Evolutionary conservation across 2,329 filamentous ascomycete species (phyloP).

Genomic region (Trichocomaceae sp.): DNA sequence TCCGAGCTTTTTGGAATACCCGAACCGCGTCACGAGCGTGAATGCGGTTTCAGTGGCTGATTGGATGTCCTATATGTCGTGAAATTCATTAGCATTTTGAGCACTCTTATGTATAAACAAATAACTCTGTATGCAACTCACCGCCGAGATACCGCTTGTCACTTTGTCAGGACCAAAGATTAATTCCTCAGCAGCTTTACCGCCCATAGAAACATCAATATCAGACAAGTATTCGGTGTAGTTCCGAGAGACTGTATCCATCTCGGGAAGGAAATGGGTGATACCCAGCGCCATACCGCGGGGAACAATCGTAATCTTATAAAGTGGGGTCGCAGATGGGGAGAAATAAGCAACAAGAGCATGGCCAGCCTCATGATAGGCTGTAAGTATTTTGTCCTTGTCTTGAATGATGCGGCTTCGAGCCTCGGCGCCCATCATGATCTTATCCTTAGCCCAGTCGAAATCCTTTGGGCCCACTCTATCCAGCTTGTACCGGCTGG

Average conservation of each 20-base stretch:
- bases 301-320: conserved; percentile 96
- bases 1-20: conserved; percentile 82
- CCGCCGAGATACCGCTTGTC: conserved; percentile 75
- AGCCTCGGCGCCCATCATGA: conserved; percentile 92
- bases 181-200: conserved; percentile 83
- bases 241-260: conserved; percentile 87
- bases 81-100: not conserved
- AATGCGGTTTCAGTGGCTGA: conserved; percentile 76
- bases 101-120: not conserved
- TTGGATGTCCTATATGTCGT: conserved; percentile 62
- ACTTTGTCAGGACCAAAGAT: conserved; percentile 88
- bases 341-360: conserved; percentile 83
- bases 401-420: conserved; percentile 83
- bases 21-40: conserved; percentile 78
- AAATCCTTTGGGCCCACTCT: conserved; percentile 74
- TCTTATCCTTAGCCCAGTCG: conserved; percentile 97
- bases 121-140: conserved; percentile 41
- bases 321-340: conserved; percentile 67
- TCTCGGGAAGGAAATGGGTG: conserved; percentile 79
- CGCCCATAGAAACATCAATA: conserved; percentile 76
- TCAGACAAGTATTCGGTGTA: conserved; percentile 74
- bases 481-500: conserved; percentile 75
- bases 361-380: conserved; percentile 93
- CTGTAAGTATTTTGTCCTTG: conserved; percentile 93
- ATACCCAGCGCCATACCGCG: conserved; percentile 80